phyloP scores from a whole-genome alignment of 345 rosid genomes.

The Rhodamnia argentea region DNA sequence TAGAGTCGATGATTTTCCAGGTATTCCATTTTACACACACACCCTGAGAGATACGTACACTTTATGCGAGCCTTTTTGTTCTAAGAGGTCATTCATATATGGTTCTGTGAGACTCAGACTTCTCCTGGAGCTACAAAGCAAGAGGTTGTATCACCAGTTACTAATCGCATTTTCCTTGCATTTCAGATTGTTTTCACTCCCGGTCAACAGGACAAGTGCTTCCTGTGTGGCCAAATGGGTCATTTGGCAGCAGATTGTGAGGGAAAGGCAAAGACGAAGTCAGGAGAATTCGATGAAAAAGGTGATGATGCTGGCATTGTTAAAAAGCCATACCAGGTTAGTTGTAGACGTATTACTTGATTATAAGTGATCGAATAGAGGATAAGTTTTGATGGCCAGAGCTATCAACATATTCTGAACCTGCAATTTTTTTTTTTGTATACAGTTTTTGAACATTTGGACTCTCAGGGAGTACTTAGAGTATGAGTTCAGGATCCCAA shows the following conservation, averaged over 20 bases:
- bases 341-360: neutral
- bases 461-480: slow-evolving; percentile 91
- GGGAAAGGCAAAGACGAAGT: slow-evolving; percentile 78
- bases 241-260: slow-evolving; percentile 82
- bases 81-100: neutral
- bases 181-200: slow-evolving; percentile 66
- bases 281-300: slow-evolving; percentile 94
- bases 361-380: neutral
- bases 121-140: neutral
- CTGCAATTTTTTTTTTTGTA: neutral
- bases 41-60: neutral
- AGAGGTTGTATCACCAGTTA: neutral
- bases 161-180: neutral
- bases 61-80: neutral
- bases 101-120: neutral
- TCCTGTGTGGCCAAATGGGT: slow-evolving; percentile 92
- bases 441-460: slow-evolving; percentile 92
- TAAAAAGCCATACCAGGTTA: slow-evolving; percentile 92
- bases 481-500: slow-evolving; percentile 55
- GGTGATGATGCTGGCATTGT: slow-evolving; percentile 42
- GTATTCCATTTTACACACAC: neutral
- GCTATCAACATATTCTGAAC: neutral
- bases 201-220: slow-evolving; percentile 80
- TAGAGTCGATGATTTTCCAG: neutral
- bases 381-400: neutral